Evolutionary conservation across 2,329 filamentous ascomycete species (phyloP).

Genomic region (Aspergillus fischeri): DNA sequence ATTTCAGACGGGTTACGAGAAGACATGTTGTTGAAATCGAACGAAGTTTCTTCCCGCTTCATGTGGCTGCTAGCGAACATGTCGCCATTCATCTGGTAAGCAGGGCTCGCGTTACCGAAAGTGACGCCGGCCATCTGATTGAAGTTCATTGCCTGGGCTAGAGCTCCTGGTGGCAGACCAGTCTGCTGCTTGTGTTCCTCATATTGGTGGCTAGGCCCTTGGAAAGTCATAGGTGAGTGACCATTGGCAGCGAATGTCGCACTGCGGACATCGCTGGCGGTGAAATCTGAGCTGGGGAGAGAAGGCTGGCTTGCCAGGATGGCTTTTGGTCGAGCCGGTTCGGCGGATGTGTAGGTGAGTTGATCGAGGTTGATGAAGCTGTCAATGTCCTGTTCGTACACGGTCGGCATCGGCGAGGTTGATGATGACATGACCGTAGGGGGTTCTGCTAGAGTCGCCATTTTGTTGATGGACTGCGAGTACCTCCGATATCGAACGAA

Average conservation of each 20-base stretch:
- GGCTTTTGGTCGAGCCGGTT: conserved; percentile 33
- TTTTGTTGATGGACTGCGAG: conserved; percentile 12
- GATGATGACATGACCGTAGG: conserved; percentile 25
- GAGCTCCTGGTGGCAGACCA: conserved; percentile 78
- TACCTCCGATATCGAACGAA: not conserved
- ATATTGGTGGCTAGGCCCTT: conserved; percentile 89
- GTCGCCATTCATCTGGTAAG: conserved; percentile 53
- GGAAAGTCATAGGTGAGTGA: conserved; percentile 56
- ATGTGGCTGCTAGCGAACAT: conserved; percentile 52
- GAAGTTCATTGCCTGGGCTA: conserved; percentile 74
- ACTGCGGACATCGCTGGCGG: conserved; percentile 27
- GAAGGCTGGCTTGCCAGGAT: conserved; percentile 35
- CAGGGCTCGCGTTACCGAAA: conserved; percentile 33
- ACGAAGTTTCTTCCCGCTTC: conserved; percentile 39
- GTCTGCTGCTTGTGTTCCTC: conserved; percentile 94
- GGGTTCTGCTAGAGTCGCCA: conserved; percentile 36
- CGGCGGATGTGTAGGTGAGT: conserved; percentile 37
- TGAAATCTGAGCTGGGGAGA: conserved; percentile 33
- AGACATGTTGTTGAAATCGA: conserved; percentile 69
- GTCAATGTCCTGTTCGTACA: conserved; percentile 45
- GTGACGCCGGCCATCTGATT: conserved; percentile 54
- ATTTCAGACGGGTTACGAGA: conserved; percentile 53
- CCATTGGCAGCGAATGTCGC: conserved; percentile 33
- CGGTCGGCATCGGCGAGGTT: conserved; percentile 25
- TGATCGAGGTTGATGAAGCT: conserved; percentile 46